Evolutionary conservation across 768 basidiomycete genomes (phyloP).

Genomic region (Amanita brunnescens): DNA sequence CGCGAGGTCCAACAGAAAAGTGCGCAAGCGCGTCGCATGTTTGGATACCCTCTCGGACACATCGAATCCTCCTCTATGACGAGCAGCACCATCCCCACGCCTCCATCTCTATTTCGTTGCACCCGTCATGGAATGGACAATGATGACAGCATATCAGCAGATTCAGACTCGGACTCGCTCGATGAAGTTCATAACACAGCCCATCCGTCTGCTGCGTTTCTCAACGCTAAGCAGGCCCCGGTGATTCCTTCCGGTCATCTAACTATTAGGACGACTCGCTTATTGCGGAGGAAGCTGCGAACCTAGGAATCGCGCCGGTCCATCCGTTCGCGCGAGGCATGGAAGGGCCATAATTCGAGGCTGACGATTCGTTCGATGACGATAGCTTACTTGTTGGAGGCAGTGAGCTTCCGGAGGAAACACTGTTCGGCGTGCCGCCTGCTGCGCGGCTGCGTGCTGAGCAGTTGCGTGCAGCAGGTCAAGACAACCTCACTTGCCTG

Average conservation of each 20-base stretch:
- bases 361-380: conserved; percentile 45
- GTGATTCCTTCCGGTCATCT: conserved; percentile 43
- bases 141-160: conserved; percentile 34
- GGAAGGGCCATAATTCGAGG: conserved; percentile 38
- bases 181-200: conserved; percentile 49
- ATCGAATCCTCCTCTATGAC: conserved; percentile 62
- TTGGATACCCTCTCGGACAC: conserved; percentile 20
- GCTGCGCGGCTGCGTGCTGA: conserved; percentile 31
- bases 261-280: conserved; percentile 54
- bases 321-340: conserved; percentile 50
- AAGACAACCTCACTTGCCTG: conserved; percentile 45
- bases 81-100: conserved; percentile 48
- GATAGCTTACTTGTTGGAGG: conserved; percentile 24
- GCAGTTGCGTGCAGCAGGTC: conserved; percentile 8
- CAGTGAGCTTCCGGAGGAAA: conserved; percentile 43
- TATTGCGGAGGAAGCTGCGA: conserved; percentile 33
- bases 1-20: conserved; percentile 40
- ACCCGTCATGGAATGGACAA: conserved; percentile 34
- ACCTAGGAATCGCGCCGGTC: conserved; percentile 32
- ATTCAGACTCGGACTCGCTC: conserved; percentile 47
- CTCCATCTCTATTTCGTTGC: conserved; percentile 67
- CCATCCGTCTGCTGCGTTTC: conserved; percentile 64
- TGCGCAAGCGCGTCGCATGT: conserved; percentile 16
- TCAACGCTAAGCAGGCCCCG: conserved; percentile 35
- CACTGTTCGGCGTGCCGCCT: conserved; percentile 62